Percentiles rank a stretch among this genome's conserved stretches.
Conservation (phyloP, 2,329 filamentous ascomycete genomes). For the Macrophomina tecta region DNA sequence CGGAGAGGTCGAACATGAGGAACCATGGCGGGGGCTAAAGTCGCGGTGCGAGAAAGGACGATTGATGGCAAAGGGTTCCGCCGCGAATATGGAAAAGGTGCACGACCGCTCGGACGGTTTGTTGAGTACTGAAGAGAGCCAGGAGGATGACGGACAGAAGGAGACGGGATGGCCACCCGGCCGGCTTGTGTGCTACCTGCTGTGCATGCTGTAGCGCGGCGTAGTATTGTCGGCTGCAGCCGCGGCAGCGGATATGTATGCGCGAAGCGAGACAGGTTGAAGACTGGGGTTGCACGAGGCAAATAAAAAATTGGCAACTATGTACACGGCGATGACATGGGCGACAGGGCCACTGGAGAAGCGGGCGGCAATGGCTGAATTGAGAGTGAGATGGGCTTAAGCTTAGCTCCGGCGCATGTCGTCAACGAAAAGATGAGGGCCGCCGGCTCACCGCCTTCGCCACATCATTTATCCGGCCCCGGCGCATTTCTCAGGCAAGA, state of each 20-base stretch:
- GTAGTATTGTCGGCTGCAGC: slow-evolving; percentile 54
- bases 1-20: neutral
- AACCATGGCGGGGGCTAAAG: neutral
- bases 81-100: neutral
- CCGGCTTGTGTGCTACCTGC: slow-evolving; percentile 49
- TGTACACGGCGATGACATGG: neutral
- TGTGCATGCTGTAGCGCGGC: slow-evolving; percentile 46
- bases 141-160: neutral
- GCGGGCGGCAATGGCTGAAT: neutral
- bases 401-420: slow-evolving; percentile 10
- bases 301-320: neutral
- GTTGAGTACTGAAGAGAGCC: neutral
- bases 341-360: neutral
- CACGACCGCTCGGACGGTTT: no score
- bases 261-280: slow-evolving; percentile 53
- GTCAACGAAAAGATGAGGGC: neutral
- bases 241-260: slow-evolving; percentile 46
- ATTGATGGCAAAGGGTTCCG: neutral
- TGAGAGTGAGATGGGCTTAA: neutral
- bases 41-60: neutral
- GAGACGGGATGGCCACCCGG: slow-evolving; percentile 49
- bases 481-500: neutral
- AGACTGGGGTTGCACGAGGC: slow-evolving; percentile 23
- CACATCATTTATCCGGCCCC: slow-evolving; percentile 9
- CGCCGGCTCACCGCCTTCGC: slow-evolving; percentile 5